These are phyloP conservation scores for Auricularia sp. DNA, from an alignment of 768 basidiomycete genomes.

Conservation along the genomic window DNA sequence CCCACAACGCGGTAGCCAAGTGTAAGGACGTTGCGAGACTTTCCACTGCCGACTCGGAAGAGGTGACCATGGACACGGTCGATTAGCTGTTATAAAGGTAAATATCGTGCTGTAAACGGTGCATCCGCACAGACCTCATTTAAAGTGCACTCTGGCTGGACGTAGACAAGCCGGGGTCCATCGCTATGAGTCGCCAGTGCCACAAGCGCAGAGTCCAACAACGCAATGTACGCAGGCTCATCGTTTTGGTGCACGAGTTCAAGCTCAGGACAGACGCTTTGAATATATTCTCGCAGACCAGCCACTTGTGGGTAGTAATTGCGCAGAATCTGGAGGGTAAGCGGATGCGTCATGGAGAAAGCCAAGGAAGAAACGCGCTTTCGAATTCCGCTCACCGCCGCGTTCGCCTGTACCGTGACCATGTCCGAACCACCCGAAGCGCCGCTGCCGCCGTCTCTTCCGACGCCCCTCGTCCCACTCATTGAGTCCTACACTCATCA, in stretches of 20 bases:
- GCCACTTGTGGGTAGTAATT: background rate
- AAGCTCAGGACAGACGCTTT: background rate
- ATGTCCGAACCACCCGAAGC: background rate
- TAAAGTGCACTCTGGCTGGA: background rate
- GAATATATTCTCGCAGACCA: background rate
- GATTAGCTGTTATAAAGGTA: conserved; percentile 35
- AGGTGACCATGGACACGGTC: conserved; percentile 50
- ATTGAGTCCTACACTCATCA: conserved; percentile 69
- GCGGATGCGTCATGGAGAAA: background rate
- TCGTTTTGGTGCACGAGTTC: background rate
- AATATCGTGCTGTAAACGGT: background rate
- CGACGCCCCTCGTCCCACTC: conserved; percentile 46
- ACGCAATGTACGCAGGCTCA: background rate
- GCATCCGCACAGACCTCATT: background rate
- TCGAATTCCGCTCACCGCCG: background rate
- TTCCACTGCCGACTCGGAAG: conserved; percentile 27
- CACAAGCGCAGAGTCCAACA: background rate
- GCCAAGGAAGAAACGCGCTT: background rate
- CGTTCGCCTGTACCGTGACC: background rate
- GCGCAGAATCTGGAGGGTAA: background rate
- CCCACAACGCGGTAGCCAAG: conserved; percentile 53
- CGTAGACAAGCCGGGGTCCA: background rate
- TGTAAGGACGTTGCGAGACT: conserved; percentile 51
- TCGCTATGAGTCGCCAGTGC: background rate
- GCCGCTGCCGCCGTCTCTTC: conserved; percentile 37